A percentile compares a stretch with the other conserved stretches of the same genome.
Conservation (phyloP, 1,139 yeast genomes). For the Yamadazyma atmosphaerica region DNA sequence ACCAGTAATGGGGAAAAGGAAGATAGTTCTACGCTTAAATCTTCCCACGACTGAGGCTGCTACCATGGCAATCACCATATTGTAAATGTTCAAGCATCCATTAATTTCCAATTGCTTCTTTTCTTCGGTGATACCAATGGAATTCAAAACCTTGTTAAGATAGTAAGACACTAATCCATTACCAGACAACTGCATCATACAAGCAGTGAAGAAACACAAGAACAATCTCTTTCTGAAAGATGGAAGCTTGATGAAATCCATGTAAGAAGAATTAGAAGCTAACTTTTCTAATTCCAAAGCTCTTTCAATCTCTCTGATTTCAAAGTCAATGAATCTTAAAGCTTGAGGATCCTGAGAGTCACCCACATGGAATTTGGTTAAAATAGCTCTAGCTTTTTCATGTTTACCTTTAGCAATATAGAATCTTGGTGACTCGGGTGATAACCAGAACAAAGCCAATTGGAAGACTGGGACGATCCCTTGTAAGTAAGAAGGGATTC, state of each 20-base stretch:
- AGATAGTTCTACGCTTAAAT: slow-evolving; percentile 46
- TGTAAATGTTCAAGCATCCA: slow-evolving; percentile 42
- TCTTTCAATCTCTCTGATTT: slow-evolving; percentile 43
- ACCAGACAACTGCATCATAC: slow-evolving; percentile 50
- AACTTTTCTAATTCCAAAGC: slow-evolving; percentile 35
- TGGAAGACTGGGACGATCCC: slow-evolving; percentile 31
- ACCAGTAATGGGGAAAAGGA: slow-evolving; percentile 31
- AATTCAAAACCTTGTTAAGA: slow-evolving; percentile 43
- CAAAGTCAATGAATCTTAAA: slow-evolving; percentile 38
- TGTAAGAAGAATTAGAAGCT: slow-evolving; percentile 25
- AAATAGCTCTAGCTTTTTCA: slow-evolving; percentile 37
- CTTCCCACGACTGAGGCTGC: slow-evolving; percentile 30
- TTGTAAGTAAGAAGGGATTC: slow-evolving; percentile 48
- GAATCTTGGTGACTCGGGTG: slow-evolving; percentile 51
- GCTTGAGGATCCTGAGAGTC: slow-evolving; percentile 22
- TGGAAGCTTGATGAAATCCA: slow-evolving; percentile 33
- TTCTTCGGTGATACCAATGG: slow-evolving; percentile 48
- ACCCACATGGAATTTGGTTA: slow-evolving; percentile 45
- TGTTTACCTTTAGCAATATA: slow-evolving; percentile 35
- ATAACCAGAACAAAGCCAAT: slow-evolving; percentile 26
- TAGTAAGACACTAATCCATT: slow-evolving; percentile 54
- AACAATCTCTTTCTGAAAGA: slow-evolving; percentile 47
- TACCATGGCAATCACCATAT: slow-evolving; percentile 33
- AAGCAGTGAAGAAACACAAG: slow-evolving; percentile 30
- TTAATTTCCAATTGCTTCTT: slow-evolving; percentile 49